Base-by-base conservation (phyloP, 2,329 filamentous ascomycete genomes). In the Spiromastix sp. region DNA sequence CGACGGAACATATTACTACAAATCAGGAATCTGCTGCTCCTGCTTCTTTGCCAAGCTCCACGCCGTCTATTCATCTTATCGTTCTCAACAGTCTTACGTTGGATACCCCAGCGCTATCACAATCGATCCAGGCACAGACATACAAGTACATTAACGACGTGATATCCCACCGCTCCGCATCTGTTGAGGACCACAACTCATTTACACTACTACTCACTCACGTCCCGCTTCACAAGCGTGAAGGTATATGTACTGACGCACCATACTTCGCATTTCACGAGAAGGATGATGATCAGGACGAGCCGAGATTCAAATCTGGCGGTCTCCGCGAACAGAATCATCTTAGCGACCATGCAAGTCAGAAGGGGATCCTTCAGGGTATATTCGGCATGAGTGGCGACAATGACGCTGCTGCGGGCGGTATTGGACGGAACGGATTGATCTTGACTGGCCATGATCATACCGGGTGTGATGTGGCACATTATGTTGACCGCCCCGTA, bases 371-470 rank as follows among this genome's bases (percentile, higher is more conserved):
- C n/a, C 63, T 95, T 1, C 79, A 93, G 56, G 84, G 85, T 2
- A 72, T 96, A 2, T 87, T 85, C 45, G 85, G 85, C 8, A 76
- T 91, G 59, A 83, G 68, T 49, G 74, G 72, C 4, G 71, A 83
- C 42, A 48, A 63, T 1, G 57, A 63, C 19, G 80, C 74, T 0
- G 65, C 74, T 1, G 76, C 67, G 0, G 54, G 60, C 8, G 85
- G 85, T 1, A 62, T 63, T 34, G 85, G 85, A 2, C 69, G 85
- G 11, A 71, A 67, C 6, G 87, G 89, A 1, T 63, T 96, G 4
- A 77, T 98, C 17, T 62, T 98, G 25, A 95, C 87, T 32, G 91
- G 91, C 0, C 91, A 98, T 55, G 91, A 98, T 52, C 91, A 98
- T 56, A 84, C 83, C 47, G 91, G 91, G 5, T 98, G 91, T 54